Percentiles rank a stretch among this genome's conserved stretches.
Conservation (phyloP, 495 filamentous ascomycete genomes). For the Cryomyces antarcticus region DNA sequence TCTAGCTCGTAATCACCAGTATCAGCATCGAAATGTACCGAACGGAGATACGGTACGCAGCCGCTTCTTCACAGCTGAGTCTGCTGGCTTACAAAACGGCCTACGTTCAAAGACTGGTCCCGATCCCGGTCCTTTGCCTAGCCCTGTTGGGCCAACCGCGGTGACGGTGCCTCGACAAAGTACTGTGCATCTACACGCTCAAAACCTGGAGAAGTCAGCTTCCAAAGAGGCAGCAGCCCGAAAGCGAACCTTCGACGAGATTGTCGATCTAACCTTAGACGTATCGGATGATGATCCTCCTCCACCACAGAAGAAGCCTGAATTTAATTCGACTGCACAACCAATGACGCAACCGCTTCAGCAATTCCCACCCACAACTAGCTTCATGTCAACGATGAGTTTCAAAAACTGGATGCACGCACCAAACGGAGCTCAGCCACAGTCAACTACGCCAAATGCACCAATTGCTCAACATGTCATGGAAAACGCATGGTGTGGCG, state of each 20-base stretch:
- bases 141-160: no score
- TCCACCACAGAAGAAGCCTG: constrained; percentile 1
- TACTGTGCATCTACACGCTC: background rate
- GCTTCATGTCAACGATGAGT: background rate
- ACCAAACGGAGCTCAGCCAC: background rate
- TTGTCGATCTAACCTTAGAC: constrained; percentile 25
- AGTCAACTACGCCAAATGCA: no score
- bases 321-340: no score
- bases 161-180: background rate
- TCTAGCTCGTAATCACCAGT: no score
- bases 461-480: background rate
- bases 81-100: no score
- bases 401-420: background rate
- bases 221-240: constrained; percentile 23
- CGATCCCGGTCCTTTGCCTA: no score
- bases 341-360: no score
- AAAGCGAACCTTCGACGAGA: constrained; percentile 27
- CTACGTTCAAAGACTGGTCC: no score
- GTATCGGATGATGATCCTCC: constrained; percentile 22
- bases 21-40: no score
- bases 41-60: no score
- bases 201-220: background rate
- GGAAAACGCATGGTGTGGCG: constrained; percentile 4
- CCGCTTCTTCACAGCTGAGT: no score
- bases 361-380: no score